These are phyloP conservation scores for Durusdinium trenchii DNA, from an alignment of 73 alveolate genomes.

Conservation along the genomic window DNA sequence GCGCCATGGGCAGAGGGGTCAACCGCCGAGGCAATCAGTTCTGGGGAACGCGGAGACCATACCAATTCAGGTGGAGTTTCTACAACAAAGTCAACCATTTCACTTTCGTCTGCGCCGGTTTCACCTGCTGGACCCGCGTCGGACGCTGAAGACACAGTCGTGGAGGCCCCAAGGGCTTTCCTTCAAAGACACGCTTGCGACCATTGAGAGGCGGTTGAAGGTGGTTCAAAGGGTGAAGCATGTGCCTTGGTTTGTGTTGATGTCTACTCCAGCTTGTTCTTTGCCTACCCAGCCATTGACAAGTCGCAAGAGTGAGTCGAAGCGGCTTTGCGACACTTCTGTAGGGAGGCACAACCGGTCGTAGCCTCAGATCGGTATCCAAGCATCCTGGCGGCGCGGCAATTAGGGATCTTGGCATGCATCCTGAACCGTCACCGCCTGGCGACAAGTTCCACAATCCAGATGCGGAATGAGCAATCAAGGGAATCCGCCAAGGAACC, in stretches of 20 bases:
- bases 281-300: not conserved
- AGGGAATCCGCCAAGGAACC: not conserved
- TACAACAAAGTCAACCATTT: not conserved
- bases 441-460: not conserved
- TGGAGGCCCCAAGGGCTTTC: constrained; percentile 13
- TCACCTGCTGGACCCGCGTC: not conserved
- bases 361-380: not conserved
- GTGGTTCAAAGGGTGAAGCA: not conserved
- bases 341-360: not conserved
- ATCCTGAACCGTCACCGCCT: not conserved
- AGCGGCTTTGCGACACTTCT: not conserved
- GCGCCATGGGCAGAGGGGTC: not conserved
- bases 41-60: too few species aligned
- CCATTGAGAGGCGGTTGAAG: not conserved
- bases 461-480: not conserved
- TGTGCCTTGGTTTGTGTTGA: constrained; percentile 45
- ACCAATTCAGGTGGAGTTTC: not conserved
- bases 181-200: not conserved
- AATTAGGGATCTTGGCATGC: not conserved
- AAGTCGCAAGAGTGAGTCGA: not conserved
- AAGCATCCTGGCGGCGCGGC: constrained; percentile 13
- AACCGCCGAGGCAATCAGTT: not conserved
- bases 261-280: not conserved
- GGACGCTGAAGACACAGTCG: not conserved
- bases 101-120: not conserved